Evolutionary conservation across 1,284 basidiomycete genomes (phyloP).

Genomic region (Cutaneotrichosporon cutaneum): DNA sequence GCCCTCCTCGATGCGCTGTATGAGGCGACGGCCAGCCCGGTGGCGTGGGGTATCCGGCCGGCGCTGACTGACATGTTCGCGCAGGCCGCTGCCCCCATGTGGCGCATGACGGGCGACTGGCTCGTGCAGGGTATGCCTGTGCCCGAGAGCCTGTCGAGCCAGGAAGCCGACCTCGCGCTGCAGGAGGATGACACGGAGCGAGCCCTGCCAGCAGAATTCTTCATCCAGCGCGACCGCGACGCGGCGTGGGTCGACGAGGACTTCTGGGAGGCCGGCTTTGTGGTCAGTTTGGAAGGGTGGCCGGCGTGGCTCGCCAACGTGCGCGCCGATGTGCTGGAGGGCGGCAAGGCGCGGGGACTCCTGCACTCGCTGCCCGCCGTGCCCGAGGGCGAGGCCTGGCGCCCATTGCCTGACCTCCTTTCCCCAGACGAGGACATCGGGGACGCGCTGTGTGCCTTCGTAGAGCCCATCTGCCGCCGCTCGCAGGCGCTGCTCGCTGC

Average conservation of each 20-base stretch:
- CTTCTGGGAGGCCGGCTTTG: constrained; percentile 75
- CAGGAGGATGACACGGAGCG: constrained; percentile 54
- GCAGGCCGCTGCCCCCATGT: constrained; percentile 65
- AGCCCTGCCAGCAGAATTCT: constrained; percentile 70
- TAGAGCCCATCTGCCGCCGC: constrained; percentile 62
- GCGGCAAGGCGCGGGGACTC: constrained; percentile 76
- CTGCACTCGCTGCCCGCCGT: constrained; percentile 56
- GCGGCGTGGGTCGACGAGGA: constrained; percentile 65
- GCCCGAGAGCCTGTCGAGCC: constrained; percentile 26
- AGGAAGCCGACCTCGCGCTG: constrained; percentile 32
- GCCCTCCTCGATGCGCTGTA: constrained; percentile 66
- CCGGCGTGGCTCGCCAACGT: constrained; percentile 37
- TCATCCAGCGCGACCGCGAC: constrained; percentile 68
- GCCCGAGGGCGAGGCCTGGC: constrained; percentile 37
- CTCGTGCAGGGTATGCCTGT: constrained; percentile 68
- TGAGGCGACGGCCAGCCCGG: constrained; percentile 56
- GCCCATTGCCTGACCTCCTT: constrained; percentile 14
- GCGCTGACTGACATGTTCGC: constrained; percentile 64
- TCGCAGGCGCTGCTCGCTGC: constrained; percentile 61
- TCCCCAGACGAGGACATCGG: constrained; percentile 53
- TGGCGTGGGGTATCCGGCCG: constrained; percentile 1
- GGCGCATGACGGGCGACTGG: constrained; percentile 72
- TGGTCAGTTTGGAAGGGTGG: constrained; percentile 57
- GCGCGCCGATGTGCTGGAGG: constrained; percentile 62
- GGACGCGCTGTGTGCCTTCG: constrained; percentile 52